Conservation (phyloP, 1,284 basidiomycete genomes). For the Puccinia triticina region DNA sequence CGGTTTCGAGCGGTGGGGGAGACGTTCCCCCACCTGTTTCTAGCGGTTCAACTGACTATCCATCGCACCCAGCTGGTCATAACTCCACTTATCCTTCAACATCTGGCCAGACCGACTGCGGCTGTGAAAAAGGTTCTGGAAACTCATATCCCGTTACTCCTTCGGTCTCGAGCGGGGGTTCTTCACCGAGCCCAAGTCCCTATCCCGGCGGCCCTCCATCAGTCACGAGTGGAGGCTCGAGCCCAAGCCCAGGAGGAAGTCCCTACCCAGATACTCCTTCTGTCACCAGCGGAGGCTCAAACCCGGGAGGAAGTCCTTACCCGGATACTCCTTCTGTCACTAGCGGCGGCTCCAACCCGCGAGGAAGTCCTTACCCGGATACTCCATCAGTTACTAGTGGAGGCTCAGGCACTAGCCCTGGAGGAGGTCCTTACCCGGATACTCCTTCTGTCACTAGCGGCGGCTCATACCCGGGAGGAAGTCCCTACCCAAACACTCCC, state of each 20-base stretch:
- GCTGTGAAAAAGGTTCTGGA: conserved; percentile 13
- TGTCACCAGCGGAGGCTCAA: neutral
- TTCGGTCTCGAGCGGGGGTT: neutral
- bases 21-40: conserved; percentile 10
- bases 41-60: neutral
- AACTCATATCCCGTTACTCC: conserved; percentile 3
- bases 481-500: neutral
- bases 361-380: neutral
- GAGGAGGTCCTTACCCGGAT: neutral
- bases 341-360: neutral
- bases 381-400: conserved; percentile 19
- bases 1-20: conserved; percentile 8
- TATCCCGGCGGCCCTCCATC: neutral
- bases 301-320: neutral
- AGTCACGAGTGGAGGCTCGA: neutral
- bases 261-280: neutral
- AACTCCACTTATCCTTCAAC: neutral
- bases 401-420: neutral
- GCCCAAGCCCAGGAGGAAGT: too few species aligned
- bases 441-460: neutral
- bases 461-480: neutral
- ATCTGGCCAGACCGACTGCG: neutral
- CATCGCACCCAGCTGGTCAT: neutral
- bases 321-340: neutral
- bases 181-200: neutral